Evolutionary conservation across 192 early-diverging fungal species (phyloP), one percentile per base, ranked within the genome.

Genomic region (Paraglomus occultum): DNA sequence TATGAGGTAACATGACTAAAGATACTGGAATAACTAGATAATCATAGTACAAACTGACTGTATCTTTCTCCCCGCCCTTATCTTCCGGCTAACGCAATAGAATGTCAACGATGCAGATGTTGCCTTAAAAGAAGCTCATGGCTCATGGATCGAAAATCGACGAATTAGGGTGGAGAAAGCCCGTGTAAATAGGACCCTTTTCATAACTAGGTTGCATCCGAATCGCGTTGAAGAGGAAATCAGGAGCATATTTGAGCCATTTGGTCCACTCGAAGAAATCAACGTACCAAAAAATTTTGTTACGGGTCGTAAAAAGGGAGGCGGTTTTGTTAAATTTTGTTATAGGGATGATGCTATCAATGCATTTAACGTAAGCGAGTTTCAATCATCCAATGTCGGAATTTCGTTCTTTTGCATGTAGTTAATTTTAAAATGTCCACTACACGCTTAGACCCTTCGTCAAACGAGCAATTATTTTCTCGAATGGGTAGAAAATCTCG

Each of bases 121-220:
- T 10, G 91, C 91, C 0, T 74, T 91, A 39, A 50, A 70, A 8
- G 80, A 89, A 72, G 89, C 89, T 0, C 87, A 87, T 63, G 86
- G 86, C 57, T 86, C 86, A 5, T 8, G 88, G n/a, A 17, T 92
- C 17, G 77, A 89, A 69, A 83, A 84, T n/a, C 72, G 91, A 68
- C 80, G 80, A 55, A 88, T 92, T 46, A 86, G 91, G 17, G 85
- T 90, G 50, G 91, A 92, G 72, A 85, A 87, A 51, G 91, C 91
- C 10, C 73, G 85, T 68, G 91, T 92, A 8, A 91, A 92, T 64
- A 80, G 91, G 31, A 91, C 91, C 6, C 68, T 92, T 8, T 88
- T 86, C 71, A 69, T 91, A 31, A 78, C 73, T 0, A 77, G 81
- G 49, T 78, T 89, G 18, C 31, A 59, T 52, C 61, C 71, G 17